Evolutionary conservation across 2,329 filamentous ascomycete species (phyloP).

Genomic region (Graphilbum fragrans): DNA sequence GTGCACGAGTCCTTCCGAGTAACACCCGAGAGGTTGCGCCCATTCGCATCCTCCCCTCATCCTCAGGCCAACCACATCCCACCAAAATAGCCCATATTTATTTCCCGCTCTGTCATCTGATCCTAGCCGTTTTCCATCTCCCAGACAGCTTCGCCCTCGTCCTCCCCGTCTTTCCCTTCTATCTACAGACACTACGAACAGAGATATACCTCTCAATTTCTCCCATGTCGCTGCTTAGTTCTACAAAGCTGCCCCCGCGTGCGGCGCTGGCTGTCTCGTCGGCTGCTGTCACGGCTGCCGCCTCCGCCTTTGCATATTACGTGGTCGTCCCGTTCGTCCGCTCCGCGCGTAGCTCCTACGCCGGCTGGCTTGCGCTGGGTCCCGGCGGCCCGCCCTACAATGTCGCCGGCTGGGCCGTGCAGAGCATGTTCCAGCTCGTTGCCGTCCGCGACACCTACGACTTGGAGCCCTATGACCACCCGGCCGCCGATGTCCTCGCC

Average conservation of each 20-base stretch:
- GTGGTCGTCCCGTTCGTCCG: constrained; percentile 6
- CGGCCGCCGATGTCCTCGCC: constrained; percentile 7
- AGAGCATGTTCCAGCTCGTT: constrained; percentile 17
- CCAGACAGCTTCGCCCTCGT: neutral
- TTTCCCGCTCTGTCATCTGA: no score
- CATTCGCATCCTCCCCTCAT: no score
- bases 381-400: constrained; percentile 31
- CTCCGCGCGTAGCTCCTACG: constrained; percentile 21
- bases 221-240: no score
- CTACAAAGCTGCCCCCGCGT: neutral
- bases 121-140: no score
- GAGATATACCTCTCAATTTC: no score
- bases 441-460: constrained; percentile 20
- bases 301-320: constrained; percentile 5
- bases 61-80: no score
- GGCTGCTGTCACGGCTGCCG: neutral
- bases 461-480: constrained; percentile 15
- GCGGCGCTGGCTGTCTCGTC: neutral
- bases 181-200: no score
- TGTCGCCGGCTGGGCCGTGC: constrained; percentile 25
- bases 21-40: no score
- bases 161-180: neutral
- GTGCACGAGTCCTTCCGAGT: no score
- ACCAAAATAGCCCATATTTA: no score
- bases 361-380: constrained; percentile 27